phyloP scores from a whole-genome alignment of 257 asterid species.

The Solanum etuberosum region DNA sequence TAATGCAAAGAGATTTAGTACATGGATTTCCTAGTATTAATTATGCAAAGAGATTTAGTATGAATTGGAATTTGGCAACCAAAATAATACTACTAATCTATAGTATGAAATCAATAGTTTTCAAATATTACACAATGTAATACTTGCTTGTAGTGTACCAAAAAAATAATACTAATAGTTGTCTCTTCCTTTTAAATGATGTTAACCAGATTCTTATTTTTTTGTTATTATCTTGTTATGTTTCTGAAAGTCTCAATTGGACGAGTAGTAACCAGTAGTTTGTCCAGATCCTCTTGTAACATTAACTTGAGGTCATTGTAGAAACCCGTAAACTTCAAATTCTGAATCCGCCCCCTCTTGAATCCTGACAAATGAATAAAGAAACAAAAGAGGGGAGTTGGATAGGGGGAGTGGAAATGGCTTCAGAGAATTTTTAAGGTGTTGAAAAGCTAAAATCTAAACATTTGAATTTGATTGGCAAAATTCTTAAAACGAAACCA shows the following conservation, averaged over 20 bases:
- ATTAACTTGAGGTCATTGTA: neutral
- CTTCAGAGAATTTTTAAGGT: neutral
- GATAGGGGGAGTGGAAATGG: neutral
- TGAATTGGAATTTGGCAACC: no score
- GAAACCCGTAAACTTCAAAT: neutral
- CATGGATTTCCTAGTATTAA: no score
- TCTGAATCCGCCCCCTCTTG: neutral
- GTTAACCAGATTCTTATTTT: neutral
- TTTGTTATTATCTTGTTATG: neutral
- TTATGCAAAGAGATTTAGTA: no score
- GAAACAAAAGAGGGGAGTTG: neutral
- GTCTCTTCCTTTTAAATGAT: neutral
- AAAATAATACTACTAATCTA: no score
- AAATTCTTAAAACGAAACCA: neutral
- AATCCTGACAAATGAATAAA: no score
- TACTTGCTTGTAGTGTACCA: neutral
- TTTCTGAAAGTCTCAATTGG: neutral
- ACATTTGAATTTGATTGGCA: neutral
- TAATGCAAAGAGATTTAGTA: no score
- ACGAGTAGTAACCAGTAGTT: no score
- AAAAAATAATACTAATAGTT: neutral
- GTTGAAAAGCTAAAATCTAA: neutral
- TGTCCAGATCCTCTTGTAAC: no score
- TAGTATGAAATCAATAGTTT: neutral
- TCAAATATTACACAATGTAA: neutral